These are phyloP conservation scores for Colletotrichum cereale DNA, from an alignment of 2,329 filamentous ascomycete genomes.

Conservation along the genomic window DNA sequence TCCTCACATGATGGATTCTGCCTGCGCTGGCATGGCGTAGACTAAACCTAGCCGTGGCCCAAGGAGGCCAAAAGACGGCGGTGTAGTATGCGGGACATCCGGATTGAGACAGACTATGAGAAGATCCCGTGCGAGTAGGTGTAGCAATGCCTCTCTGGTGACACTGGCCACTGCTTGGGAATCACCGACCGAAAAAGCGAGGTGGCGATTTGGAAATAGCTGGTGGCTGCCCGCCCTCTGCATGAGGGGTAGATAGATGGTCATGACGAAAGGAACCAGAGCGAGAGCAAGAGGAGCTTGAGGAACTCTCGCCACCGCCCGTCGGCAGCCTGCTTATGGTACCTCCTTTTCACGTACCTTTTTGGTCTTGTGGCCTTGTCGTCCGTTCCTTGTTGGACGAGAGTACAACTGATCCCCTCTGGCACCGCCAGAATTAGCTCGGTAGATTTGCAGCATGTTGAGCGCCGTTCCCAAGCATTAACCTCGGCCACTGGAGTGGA, in stretches of 20 bases:
- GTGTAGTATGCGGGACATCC: not conserved
- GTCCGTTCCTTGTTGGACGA: not conserved
- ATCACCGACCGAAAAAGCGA: not conserved
- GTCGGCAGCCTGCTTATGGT: not conserved
- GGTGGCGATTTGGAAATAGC: not conserved
- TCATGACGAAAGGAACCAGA: not conserved
- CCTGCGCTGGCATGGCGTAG: not conserved
- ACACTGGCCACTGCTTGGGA: not conserved
- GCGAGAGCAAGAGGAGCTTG: not conserved
- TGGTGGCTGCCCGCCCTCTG: not conserved
- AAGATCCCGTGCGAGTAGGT: not conserved
- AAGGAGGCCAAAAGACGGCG: not conserved
- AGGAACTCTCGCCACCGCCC: not conserved
- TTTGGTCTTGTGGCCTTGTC: not conserved
- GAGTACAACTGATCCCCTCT: not conserved
- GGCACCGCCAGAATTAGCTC: not conserved
- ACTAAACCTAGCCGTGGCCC: not conserved
- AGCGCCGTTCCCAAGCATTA: not conserved
- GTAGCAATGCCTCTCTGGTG: not conserved
- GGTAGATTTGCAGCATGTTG: not conserved
- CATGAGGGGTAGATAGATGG: not conserved
- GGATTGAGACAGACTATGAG: not conserved
- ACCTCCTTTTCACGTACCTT: not conserved
- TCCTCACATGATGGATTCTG: conserved; percentile 6
- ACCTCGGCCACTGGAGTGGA: not conserved